Evolutionary conservation across 2,329 filamentous ascomycete genomes (phyloP), one percentile per base, ranked within the genome.

Genomic region (Hypomyces perniciosus): DNA sequence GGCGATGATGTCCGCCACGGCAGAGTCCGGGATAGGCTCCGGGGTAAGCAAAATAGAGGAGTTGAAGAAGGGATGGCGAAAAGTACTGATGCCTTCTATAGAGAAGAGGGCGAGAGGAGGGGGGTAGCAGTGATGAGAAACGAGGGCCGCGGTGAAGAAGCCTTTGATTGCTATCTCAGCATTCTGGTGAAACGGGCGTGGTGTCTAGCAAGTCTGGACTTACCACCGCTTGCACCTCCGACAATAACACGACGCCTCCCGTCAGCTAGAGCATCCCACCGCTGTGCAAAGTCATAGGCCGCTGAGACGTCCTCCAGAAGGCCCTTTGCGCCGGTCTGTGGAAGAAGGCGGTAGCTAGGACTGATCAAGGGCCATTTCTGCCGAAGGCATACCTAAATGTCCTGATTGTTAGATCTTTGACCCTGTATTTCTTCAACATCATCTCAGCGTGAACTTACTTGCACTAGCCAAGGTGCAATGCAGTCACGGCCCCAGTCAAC

Each of bases 401-500:
- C 1, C 10, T 12, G 34, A 8, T 10, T 42, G 6, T 10, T 34
- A 10, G 26, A 38, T 2, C 10, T 3, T 13, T 30, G n/a, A 8
- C n/a, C 2, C n/a, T 28, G 10, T 8, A 5, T 20, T 9, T 27
- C 38, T 51, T 27, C 7, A 30, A 28, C 30, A 8, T 20, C 20
- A 4, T 6, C 13, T 12, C 13, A 20, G 27, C 26, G 39, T 42
- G 27, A 27, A 28, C 52, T 45, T 46, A 64, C 64, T 51, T 68
- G 66, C 8, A 63, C 65, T 4, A 71, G 61, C 67, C 68, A 69
- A 2, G 68, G 68, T 1, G 66, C 64, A 8, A 71, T 57, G 6
- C 56, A 58, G 26, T 58, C 59, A 8, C 63, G 61, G 9, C 61
- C 60, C 46, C 65, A 68, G n/a, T 58, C 59, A 9, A 65, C 59